Percentiles rank a stretch among this genome's conserved stretches.
Evolutionary conservation across 2,329 filamentous ascomycete genomes (phyloP).

Genomic region (Fusarium anthophilum): DNA sequence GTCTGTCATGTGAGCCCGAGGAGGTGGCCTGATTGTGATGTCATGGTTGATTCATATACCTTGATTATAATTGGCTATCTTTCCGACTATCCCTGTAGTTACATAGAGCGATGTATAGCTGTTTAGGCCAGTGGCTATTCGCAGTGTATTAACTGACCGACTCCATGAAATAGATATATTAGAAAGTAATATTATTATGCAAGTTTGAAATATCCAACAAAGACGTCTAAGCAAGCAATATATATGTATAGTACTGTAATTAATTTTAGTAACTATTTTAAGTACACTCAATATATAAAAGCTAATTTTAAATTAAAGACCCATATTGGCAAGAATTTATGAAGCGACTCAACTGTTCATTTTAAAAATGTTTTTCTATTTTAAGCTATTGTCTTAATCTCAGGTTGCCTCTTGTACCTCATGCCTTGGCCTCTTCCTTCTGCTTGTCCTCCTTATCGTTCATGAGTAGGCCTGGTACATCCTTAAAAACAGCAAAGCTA

Average conservation of each 20-base stretch:
- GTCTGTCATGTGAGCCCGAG: not conserved
- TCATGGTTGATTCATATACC: not conserved
- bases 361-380: not conserved
- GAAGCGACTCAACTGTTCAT: no score
- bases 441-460: not conserved
- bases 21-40: not conserved
- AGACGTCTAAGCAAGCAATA: no score
- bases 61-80: not conserved
- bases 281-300: no score
- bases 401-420: rapidly evolving
- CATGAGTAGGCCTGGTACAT: not conserved
- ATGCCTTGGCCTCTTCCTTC: not conserved
- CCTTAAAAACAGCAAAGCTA: slow-evolving; percentile 29
- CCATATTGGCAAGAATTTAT: no score
- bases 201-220: no score
- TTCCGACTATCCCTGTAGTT: not conserved
- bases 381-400: rapidly evolving
- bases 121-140: rapidly evolving
- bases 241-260: no score
- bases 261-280: no score
- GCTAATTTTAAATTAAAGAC: no score
- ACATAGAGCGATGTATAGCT: rapidly evolving
- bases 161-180: not conserved
- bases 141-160: not conserved
- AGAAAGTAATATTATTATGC: not conserved